Conservation (phyloP, 1,284 basidiomycete genomes). For the Cutaneotrichosporon mucoides region DNA sequence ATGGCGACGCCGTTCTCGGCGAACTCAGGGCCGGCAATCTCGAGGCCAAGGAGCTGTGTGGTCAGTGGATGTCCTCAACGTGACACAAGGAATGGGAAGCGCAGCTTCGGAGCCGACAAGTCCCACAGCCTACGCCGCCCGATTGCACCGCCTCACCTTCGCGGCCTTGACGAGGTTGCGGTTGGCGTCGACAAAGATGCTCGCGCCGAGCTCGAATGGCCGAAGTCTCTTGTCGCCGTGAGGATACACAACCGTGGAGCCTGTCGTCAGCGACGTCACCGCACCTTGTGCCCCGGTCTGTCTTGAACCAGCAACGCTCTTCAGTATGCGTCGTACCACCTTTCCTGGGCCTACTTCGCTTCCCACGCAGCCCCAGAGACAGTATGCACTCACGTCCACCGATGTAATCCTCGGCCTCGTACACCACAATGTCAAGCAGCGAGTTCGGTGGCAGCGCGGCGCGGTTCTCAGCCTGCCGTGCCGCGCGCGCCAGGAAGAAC, state of each 20-base stretch:
- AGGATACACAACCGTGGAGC: constrained; percentile 71
- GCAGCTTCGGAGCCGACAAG: background rate
- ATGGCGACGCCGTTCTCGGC: constrained; percentile 36
- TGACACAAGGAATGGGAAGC: too few relatives aligned
- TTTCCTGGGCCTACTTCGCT: too few relatives aligned
- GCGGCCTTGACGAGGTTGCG: constrained; percentile 76
- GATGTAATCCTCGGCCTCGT: constrained; percentile 67
- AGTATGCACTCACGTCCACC: constrained; percentile 67
- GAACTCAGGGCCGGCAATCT: constrained; percentile 55
- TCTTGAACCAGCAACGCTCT: too few relatives aligned
- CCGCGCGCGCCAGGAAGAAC: constrained; percentile 65
- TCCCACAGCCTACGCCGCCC: too few relatives aligned
- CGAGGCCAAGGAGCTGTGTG: constrained; percentile 65
- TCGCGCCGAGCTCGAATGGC: constrained; percentile 77
- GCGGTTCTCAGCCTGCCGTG: constrained; percentile 61
- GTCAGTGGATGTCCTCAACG: too few relatives aligned
- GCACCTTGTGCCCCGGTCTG: too few relatives aligned
- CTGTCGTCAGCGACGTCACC: constrained; percentile 44
- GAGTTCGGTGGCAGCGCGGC: constrained; percentile 54
- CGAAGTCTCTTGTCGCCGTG: constrained; percentile 61
- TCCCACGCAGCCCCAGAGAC: too few relatives aligned
- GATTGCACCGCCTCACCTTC: constrained; percentile 56
- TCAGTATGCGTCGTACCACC: too few relatives aligned
- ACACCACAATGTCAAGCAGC: constrained; percentile 70
- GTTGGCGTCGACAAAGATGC: constrained; percentile 79